phyloP scores from a whole-genome alignment of 2,329 filamentous ascomycete genomes.

The Monilinia fructicola region DNA sequence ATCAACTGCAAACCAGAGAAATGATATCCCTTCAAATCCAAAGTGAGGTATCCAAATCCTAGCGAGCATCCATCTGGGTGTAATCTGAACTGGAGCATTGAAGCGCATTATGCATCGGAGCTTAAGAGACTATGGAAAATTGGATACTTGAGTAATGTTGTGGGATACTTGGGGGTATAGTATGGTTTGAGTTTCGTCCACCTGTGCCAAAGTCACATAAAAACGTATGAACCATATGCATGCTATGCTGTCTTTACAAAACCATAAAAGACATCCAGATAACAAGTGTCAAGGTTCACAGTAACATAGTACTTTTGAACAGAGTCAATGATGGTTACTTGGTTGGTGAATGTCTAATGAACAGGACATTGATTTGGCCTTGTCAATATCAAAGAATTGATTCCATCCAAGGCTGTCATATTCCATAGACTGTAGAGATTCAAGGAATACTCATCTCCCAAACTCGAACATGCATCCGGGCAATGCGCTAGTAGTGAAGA shows the following conservation, averaged over 20 bases:
- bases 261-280: not conserved
- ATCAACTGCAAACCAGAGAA: too few relatives aligned
- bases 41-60: too few relatives aligned
- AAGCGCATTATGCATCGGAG: too few relatives aligned
- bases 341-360: not conserved
- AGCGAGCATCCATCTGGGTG: too few relatives aligned
- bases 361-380: not conserved
- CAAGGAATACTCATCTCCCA: not conserved
- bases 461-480: not conserved
- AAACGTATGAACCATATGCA: not conserved
- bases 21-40: too few relatives aligned
- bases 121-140: not conserved
- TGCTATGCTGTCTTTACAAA: not conserved
- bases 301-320: not conserved
- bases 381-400: not conserved
- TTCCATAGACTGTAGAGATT: not conserved
- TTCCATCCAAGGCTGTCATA: not conserved
- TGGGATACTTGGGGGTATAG: too few relatives aligned
- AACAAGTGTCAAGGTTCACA: not conserved
- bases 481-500: not conserved
- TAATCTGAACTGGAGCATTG: too few relatives aligned
- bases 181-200: too few relatives aligned
- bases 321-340: not conserved
- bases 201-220: not conserved
- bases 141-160: not conserved